phyloP scores from a whole-genome alignment of 352 stramenopile genomes.

The Thraustochytrium striatum region DNA sequence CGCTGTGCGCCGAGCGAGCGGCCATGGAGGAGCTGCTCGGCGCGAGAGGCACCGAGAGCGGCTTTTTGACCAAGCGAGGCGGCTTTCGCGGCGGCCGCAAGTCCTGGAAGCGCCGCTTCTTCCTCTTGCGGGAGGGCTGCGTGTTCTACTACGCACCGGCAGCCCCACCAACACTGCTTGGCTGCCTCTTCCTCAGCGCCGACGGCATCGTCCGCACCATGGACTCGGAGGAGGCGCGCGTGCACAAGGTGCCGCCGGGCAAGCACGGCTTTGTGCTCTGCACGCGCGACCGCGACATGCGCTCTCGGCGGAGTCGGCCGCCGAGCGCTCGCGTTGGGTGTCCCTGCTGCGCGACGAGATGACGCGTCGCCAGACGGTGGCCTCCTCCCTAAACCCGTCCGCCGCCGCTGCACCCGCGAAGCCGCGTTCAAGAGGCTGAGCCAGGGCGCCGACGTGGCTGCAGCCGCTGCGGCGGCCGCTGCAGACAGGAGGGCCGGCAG shows the following conservation, averaged over 20 bases:
- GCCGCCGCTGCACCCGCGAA: not conserved
- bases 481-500: not conserved
- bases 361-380: not conserved
- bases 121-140: not conserved
- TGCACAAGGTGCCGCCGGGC: not conserved
- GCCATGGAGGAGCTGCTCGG: not conserved
- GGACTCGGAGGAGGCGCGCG: not conserved
- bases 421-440: not conserved
- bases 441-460: not conserved
- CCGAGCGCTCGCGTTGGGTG: slow-evolving; percentile 25
- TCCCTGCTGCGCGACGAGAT: not conserved
- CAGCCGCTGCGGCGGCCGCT: not conserved
- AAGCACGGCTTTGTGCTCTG: slow-evolving; percentile 32
- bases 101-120: slow-evolving; percentile 49
- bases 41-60: not conserved
- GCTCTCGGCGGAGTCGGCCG: not conserved
- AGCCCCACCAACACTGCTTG: slow-evolving; percentile 33
- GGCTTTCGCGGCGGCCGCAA: slow-evolving; percentile 41
- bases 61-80: slow-evolving; percentile 41
- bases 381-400: not conserved
- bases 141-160: slow-evolving; percentile 32
- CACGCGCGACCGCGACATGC: slow-evolving; percentile 36
- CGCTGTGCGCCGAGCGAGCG: not conserved
- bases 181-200: not conserved
- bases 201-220: not conserved